These are phyloP conservation scores for Multifurca ochricompacta DNA, from an alignment of 768 basidiomycete genomes.

Conservation along the genomic window DNA sequence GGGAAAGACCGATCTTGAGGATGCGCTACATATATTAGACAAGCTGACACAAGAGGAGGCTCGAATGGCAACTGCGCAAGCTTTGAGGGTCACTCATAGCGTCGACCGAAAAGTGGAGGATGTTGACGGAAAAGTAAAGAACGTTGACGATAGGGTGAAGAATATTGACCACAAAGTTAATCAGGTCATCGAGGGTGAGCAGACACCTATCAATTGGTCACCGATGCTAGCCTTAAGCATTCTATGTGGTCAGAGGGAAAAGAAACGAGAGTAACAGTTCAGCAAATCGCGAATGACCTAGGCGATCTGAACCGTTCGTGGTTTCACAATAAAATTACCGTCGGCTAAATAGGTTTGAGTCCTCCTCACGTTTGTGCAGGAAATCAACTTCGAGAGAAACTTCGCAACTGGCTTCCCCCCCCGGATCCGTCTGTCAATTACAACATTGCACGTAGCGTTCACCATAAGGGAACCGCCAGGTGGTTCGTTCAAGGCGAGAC, in stretches of 20 bases:
- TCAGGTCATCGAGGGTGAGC: not conserved
- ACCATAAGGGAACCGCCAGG: not conserved
- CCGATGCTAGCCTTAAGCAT: not conserved
- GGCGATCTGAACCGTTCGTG: no score
- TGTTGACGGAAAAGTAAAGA: not conserved
- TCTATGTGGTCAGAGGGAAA: not conserved
- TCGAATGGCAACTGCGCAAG: not conserved
- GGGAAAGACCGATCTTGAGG: not conserved
- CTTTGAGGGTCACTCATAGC: not conserved
- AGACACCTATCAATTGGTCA: no score
- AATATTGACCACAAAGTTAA: not conserved
- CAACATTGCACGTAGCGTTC: not conserved
- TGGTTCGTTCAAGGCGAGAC: not conserved
- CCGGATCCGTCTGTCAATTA: not conserved
- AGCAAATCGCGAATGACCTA: not conserved
- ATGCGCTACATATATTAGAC: no score
- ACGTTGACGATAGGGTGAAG: not conserved
- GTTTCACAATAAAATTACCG: no score
- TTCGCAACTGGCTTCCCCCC: not conserved
- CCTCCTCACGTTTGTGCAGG: not conserved
- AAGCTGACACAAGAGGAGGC: no score
- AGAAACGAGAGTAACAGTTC: not conserved
- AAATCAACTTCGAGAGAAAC: not conserved
- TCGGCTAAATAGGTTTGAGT: not conserved
- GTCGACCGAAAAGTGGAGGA: not conserved